Conservation (phyloP, 1,139 yeast genomes). For the Debaryomycetaceae sp. region DNA sequence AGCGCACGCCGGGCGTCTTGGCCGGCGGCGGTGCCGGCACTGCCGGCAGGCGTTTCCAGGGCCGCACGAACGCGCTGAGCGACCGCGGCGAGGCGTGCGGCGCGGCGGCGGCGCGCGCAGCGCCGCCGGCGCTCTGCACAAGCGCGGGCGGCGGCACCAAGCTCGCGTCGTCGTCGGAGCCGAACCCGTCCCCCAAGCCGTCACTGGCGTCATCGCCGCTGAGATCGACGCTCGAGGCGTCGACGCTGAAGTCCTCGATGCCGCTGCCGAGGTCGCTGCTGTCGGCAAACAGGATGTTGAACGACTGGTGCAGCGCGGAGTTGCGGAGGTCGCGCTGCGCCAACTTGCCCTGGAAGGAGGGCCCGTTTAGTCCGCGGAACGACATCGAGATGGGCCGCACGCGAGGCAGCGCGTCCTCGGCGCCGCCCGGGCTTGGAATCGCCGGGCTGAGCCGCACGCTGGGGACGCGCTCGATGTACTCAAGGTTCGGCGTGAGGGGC, state of each 20-base stretch:
- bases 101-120: neutral
- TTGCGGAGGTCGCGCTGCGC: conserved; percentile 26
- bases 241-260: conserved; percentile 14
- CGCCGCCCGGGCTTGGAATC: conserved; percentile 1
- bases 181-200: conserved; percentile 30
- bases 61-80: conserved; percentile 1
- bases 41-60: conserved; percentile 5
- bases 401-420: conserved; percentile 4
- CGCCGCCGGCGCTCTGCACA: neutral
- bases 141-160: conserved; percentile 3
- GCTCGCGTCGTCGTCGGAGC: conserved; percentile 23
- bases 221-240: conserved; percentile 11
- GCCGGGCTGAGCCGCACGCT: conserved; percentile 1
- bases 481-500: conserved; percentile 6
- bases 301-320: conserved; percentile 42
- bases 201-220: conserved; percentile 14
- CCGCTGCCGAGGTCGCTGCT: conserved; percentile 7
- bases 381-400: conserved; percentile 62
- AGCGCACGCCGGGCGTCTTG: conserved; percentile 47
- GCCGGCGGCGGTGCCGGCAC: conserved; percentile 4
- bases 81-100: conserved; percentile 3
- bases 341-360: conserved; percentile 43
- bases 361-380: conserved; percentile 58
- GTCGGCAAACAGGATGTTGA: conserved; percentile 36
- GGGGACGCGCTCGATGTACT: neutral